Evolutionary conservation across 495 filamentous ascomycete genomes (phyloP).

Genomic region (Podospora fimiseda): DNA sequence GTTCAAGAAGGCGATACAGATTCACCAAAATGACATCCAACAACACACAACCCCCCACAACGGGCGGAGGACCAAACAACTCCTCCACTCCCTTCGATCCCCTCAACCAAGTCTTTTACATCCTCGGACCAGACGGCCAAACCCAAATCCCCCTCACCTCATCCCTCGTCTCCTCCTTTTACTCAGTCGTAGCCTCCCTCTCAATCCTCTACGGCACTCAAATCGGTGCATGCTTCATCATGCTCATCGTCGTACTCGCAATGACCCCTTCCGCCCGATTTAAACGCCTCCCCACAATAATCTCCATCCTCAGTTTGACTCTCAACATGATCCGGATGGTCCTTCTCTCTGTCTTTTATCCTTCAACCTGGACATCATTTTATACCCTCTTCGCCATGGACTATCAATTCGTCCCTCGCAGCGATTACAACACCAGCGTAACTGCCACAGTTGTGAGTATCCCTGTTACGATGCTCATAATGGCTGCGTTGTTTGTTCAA

Average conservation of each 20-base stretch:
- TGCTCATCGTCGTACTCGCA: constrained; percentile 55
- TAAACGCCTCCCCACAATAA: constrained; percentile 13
- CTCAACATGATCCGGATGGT: constrained; percentile 57
- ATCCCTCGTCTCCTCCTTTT: constrained; percentile 43
- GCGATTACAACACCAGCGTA: constrained; percentile 47
- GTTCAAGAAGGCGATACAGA: no score
- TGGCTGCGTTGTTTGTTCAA: constrained; percentile 67
- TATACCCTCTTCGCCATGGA: constrained; percentile 57
- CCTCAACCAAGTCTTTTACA: constrained; percentile 50
- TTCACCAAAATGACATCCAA: constrained; percentile 7
- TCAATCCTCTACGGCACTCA: constrained; percentile 67
- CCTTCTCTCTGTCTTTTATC: constrained; percentile 53
- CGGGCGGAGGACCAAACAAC: background rate
- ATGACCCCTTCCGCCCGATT: constrained; percentile 27
- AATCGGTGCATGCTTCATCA: constrained; percentile 64
- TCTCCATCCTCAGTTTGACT: constrained; percentile 26
- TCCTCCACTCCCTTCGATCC: constrained; percentile 43
- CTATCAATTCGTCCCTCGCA: constrained; percentile 40
- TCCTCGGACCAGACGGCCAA: constrained; percentile 45
- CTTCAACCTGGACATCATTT: constrained; percentile 48
- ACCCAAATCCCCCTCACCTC: constrained; percentile 47
- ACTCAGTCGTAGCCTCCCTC: constrained; percentile 34
- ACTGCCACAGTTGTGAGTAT: constrained; percentile 48
- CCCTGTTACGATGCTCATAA: constrained; percentile 54
- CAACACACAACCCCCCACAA: background rate